Evolutionary conservation across 306 rosid species (phyloP).

Genomic region (Adenanthera pavonina): DNA sequence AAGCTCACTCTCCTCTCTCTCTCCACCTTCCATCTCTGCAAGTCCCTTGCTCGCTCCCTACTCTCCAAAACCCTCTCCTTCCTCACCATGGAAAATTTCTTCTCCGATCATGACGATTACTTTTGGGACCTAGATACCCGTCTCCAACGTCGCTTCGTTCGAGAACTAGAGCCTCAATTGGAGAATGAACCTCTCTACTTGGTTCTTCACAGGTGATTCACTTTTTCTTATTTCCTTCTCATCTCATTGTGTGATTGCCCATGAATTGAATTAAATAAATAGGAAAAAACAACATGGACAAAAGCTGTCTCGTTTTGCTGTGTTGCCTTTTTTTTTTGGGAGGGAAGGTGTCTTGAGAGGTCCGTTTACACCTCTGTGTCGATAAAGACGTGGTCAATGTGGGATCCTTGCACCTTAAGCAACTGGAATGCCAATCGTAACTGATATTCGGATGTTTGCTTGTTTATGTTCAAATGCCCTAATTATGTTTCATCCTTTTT

Average conservation of each 20-base stretch:
- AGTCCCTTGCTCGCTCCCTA: conserved; percentile 56
- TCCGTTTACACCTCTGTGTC: neutral
- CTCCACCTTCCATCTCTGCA: conserved; percentile 73
- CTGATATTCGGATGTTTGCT: neutral
- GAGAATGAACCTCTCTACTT: conserved; percentile 63
- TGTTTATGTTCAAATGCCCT: neutral
- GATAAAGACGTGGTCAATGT: neutral
- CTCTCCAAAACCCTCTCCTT: conserved; percentile 65
- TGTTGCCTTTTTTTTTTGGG: neutral
- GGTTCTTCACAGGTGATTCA: conserved; percentile 63
- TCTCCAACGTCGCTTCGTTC: conserved; percentile 61
- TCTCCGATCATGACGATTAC: conserved; percentile 38
- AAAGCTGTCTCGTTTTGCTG: neutral
- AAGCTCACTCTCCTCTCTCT: conserved; percentile 42
- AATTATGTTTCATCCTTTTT: neutral
- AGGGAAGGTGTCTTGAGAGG: neutral
- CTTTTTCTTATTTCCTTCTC: neutral
- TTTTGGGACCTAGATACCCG: conserved; percentile 59
- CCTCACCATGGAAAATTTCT: conserved; percentile 64
- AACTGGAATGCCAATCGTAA: neutral
- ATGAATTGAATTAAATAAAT: neutral
- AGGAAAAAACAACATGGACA: neutral
- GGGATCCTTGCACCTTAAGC: conserved; percentile 13
- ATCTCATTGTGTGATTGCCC: conserved; percentile 5
- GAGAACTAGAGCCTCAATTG: conserved; percentile 46